phyloP scores from a whole-genome alignment of 768 basidiomycete genomes.

The Dioszegia crocea region DNA sequence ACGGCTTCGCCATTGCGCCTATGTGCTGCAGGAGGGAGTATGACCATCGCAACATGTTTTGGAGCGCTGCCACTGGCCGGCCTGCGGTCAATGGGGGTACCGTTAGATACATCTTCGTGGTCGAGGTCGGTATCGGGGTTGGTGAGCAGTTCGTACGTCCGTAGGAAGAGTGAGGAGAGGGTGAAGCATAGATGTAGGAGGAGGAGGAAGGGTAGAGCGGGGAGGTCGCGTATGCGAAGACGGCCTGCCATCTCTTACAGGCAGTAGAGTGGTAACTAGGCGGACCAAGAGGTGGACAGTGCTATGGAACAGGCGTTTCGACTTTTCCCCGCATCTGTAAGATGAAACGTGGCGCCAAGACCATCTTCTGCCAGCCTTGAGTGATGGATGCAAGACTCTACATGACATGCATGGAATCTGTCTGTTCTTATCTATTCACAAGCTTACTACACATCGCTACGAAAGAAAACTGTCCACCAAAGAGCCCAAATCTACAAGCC shows the following conservation, averaged over 20 bases:
- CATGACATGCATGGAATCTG: background rate
- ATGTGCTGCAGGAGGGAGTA: background rate
- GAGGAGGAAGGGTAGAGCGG: constrained; percentile 13
- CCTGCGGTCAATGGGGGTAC: background rate
- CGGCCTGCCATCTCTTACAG: constrained; percentile 1
- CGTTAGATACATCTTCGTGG: background rate
- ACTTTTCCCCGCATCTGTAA: background rate
- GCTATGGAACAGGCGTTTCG: background rate
- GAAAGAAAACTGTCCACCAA: background rate
- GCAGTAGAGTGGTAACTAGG: background rate
- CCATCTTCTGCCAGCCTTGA: too few relatives aligned
- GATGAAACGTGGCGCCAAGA: background rate
- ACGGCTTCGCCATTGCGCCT: background rate
- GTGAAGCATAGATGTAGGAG: constrained; percentile 18
- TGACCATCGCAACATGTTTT: constrained; percentile 16
- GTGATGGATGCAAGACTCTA: too few relatives aligned
- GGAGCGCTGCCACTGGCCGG: background rate
- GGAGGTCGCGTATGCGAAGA: constrained; percentile 5
- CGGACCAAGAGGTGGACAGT: background rate
- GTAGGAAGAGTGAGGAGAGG: constrained; percentile 14
- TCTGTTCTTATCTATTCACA: background rate
- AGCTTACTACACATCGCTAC: background rate
- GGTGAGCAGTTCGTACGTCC: constrained; percentile 14
- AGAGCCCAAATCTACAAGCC: background rate
- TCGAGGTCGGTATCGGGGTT: background rate